Base-by-base conservation (phyloP, 345 rosid genomes). In the Punica granatum region DNA sequence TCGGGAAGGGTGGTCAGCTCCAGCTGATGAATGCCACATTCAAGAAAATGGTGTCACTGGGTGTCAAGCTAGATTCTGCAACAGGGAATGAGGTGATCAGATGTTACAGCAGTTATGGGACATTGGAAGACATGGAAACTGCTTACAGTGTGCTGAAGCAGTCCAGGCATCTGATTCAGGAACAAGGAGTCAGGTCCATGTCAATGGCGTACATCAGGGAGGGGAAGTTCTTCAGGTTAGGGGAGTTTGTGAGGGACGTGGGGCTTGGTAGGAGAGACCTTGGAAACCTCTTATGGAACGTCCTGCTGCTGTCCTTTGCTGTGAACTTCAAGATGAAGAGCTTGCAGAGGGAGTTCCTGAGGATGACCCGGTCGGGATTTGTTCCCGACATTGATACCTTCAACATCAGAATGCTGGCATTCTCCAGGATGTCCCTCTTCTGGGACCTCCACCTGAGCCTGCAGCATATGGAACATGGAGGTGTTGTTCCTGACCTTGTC, bases 381-480 rank as follows among this genome's bases (percentile, higher is more conserved):
- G 43, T 51, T 64, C 97, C 97, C 11, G 97, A 93, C 67, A 56
- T 93, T 56, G 87, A 85, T 26, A 82, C 97, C 1, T 93, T 93
- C 64, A 93, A 93, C 67, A 74, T 90, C 43, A 79, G 97, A 19
- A 83, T 88, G 59, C 65, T 84, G 51, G 97, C 90, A 32, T 92
- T 87, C 74, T 93, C 94, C 9, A 86, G 75, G 73, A 88, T 93
- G 92, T 78, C 85, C 43, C 69, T 90, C 70, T 83, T 93, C 53
- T 85, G 97, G 96, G 97, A 90, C 83, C 86, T 93, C 43, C 98
- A 90, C 77, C 92, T 90, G 49, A 84, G 81, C 69, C 83, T 93
- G 67, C 88, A 88, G 42, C 97, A 93, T 73, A 90, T 93, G 98
- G 79, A 72, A 66, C 78, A 81, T 65, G 78, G 79, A 53, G 67